A percentile compares a stretch with the other conserved stretches of the same genome.
Evolutionary conservation across 2,329 filamentous ascomycete genomes (phyloP).

Genomic region (Ilyonectria destructans): DNA sequence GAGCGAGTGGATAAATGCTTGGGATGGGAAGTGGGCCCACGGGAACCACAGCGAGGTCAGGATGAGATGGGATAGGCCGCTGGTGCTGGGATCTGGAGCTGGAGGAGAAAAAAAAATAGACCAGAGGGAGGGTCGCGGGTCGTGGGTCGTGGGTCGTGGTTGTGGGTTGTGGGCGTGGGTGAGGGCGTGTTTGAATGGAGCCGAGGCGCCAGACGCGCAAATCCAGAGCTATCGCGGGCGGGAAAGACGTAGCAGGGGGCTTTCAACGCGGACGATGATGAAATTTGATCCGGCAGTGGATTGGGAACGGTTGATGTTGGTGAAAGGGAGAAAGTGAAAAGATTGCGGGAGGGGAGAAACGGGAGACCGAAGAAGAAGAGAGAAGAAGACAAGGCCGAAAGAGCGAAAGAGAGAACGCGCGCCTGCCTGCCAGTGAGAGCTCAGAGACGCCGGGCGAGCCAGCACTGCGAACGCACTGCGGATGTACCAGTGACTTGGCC

Average conservation of each 20-base stretch:
- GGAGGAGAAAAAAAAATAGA: slow-evolving; percentile 45
- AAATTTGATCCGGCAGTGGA: slow-evolving; percentile 25
- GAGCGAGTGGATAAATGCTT: slow-evolving; percentile 47
- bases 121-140: slow-evolving; percentile 44
- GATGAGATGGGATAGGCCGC: slow-evolving; percentile 34
- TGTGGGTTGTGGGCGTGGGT: slow-evolving; percentile 37
- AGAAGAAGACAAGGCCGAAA: slow-evolving; percentile 44
- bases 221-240: slow-evolving; percentile 41
- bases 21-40: slow-evolving; percentile 49
- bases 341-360: slow-evolving; percentile 40
- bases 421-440: slow-evolving; percentile 39
- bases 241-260: slow-evolving; percentile 28
- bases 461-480: slow-evolving; percentile 31
- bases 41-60: slow-evolving; percentile 49
- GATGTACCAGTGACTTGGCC: slow-evolving; percentile 43
- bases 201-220: slow-evolving; percentile 51
- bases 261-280: slow-evolving; percentile 22
- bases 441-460: slow-evolving; percentile 41
- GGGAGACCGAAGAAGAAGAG: slow-evolving; percentile 43
- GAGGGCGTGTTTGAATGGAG: slow-evolving; percentile 46
- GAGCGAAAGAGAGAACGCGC: slow-evolving; percentile 39
- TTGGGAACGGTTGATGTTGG: slow-evolving; percentile 38
- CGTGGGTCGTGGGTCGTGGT: slow-evolving; percentile 28
- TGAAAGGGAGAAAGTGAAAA: slow-evolving; percentile 42
- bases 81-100: slow-evolving; percentile 49